Conservation (phyloP, 2,329 filamentous ascomycete genomes). For the Colletotrichum cereale region DNA sequence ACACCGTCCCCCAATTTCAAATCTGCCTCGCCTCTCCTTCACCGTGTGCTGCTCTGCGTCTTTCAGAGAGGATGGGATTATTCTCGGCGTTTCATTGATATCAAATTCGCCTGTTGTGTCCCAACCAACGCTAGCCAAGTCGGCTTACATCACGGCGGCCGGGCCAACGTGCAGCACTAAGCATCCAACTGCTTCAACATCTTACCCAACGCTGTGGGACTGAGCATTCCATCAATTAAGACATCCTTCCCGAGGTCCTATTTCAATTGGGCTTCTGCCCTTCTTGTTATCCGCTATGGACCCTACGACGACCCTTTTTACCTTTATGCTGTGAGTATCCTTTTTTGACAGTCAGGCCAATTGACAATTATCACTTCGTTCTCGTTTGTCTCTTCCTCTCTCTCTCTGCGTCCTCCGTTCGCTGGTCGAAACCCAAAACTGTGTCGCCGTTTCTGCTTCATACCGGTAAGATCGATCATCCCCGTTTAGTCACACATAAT, state of each 20-base stretch:
- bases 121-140: conserved; percentile 37
- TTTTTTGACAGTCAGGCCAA: conserved; percentile 42
- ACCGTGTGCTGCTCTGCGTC: conserved; percentile 43
- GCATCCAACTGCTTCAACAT: conserved; percentile 14
- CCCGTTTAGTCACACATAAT: conserved; percentile 28
- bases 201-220: conserved; percentile 10
- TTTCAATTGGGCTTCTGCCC: conserved; percentile 29
- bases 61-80: conserved; percentile 46
- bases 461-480: background rate
- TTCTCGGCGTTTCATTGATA: conserved; percentile 39
- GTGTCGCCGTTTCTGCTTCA: conserved; percentile 28
- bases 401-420: background rate
- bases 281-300: conserved; percentile 58
- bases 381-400: conserved; percentile 39
- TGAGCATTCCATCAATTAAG: conserved; percentile 19
- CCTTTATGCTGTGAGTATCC: conserved; percentile 65
- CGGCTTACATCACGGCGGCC: conserved; percentile 31
- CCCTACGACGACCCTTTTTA: conserved; percentile 58
- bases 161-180: conserved; percentile 32
- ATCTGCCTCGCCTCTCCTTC: conserved; percentile 27
- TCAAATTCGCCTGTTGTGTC: conserved; percentile 26
- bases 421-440: conserved; percentile 34
- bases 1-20: conserved; percentile 44
- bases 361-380: conserved; percentile 28
- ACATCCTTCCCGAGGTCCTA: conserved; percentile 18